Conservation (phyloP, 768 basidiomycete genomes). For the Strobilomyces confusus region DNA sequence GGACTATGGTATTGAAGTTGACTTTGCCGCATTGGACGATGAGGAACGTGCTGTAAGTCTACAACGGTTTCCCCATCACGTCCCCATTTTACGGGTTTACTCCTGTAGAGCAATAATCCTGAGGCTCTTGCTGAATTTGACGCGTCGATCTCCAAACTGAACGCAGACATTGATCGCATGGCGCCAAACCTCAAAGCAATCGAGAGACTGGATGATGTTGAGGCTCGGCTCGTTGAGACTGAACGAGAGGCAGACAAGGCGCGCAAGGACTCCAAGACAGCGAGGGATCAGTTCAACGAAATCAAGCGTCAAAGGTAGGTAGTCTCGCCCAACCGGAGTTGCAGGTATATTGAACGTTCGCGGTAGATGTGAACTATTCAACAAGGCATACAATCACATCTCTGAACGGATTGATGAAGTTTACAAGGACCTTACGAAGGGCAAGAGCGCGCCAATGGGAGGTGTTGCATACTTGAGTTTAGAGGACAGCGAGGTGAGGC, state of each 20-base stretch:
- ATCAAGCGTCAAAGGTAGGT: slow-evolving; percentile 75
- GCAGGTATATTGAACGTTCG: background rate
- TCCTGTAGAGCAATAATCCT: slow-evolving; percentile 51
- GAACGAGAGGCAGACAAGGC: slow-evolving; percentile 93
- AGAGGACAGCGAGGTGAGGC: slow-evolving; percentile 86
- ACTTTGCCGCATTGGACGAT: slow-evolving; percentile 72
- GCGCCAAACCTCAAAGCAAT: slow-evolving; percentile 97
- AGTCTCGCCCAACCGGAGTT: background rate
- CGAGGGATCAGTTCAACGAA: slow-evolving; percentile 90
- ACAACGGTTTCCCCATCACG: background rate
- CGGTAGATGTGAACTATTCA: slow-evolving; percentile 74
- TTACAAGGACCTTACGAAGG: slow-evolving; percentile 97
- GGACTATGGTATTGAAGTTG: slow-evolving; percentile 87
- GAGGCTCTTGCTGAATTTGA: slow-evolving; percentile 73
- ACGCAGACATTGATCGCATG: slow-evolving; percentile 84
- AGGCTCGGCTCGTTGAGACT: slow-evolving; percentile 79
- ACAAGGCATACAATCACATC: slow-evolving; percentile 94
- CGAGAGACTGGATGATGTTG: slow-evolving; percentile 82
- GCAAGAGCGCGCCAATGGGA: slow-evolving; percentile 88
- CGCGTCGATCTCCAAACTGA: slow-evolving; percentile 63
- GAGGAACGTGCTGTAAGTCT: slow-evolving; percentile 63
- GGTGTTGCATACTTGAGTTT: slow-evolving; percentile 95
- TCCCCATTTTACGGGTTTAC: background rate
- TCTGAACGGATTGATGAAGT: slow-evolving; percentile 92
- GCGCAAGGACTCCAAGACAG: slow-evolving; percentile 80